These are phyloP conservation scores for Ophiostoma sp. DNA, from an alignment of 2,329 filamentous ascomycete genomes.

Conservation along the genomic window DNA sequence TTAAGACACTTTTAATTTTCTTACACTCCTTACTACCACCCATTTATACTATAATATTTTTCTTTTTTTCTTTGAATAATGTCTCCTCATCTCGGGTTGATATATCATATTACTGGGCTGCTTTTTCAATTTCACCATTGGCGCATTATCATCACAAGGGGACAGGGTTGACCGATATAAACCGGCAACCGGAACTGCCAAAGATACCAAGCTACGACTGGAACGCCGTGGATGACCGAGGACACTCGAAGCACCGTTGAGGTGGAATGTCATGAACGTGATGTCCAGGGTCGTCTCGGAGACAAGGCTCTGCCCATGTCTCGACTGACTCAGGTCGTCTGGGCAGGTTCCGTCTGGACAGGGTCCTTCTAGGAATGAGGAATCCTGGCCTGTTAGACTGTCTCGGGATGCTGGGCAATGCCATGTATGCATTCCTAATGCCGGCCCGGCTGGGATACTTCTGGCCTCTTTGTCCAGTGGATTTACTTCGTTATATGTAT, in stretches of 20 bases:
- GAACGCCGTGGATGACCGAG: background rate
- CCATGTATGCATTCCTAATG: background rate
- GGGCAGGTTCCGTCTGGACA: background rate
- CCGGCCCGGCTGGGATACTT: background rate
- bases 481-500: conserved; percentile 22
- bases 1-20: conserved; percentile 7
- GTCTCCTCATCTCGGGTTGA: background rate
- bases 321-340: background rate
- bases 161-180: background rate
- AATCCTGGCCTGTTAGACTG: background rate
- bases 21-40: conserved; percentile 18
- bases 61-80: background rate
- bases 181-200: background rate
- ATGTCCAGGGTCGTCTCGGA: background rate
- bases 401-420: background rate
- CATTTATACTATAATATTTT: conserved; percentile 14
- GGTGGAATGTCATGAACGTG: background rate
- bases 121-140: conserved; percentile 13
- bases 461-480: background rate
- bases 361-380: background rate
- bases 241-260: background rate
- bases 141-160: conserved; percentile 15
- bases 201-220: background rate
- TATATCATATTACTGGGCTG: conserved; percentile 12
- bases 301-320: background rate